A percentile compares a stretch with the other conserved stretches of the same genome.
phyloP scores from a whole-genome alignment of 2,329 filamentous ascomycete species.

The Fusarium palustre region DNA sequence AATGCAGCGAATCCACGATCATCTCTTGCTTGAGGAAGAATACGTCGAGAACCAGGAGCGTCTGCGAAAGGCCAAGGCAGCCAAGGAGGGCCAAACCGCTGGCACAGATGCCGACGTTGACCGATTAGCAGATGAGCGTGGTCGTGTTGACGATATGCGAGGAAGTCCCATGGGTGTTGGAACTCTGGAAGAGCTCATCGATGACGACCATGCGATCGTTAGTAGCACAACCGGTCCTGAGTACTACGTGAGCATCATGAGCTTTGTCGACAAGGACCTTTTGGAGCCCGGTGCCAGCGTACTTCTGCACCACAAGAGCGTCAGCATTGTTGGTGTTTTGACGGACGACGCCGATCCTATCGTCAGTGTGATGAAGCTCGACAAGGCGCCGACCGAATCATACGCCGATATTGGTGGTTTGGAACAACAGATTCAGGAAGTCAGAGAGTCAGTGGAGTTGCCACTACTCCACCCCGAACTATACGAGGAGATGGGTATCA shows the following conservation, averaged over 20 bases:
- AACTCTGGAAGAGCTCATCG: conserved; percentile 97
- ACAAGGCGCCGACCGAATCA: conserved; percentile 97
- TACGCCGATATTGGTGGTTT: conserved; percentile 98
- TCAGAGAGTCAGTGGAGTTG: conserved; percentile 95
- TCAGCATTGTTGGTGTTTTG: conserved; percentile 96
- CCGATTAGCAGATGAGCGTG: conserved; percentile 92
- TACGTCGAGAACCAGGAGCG: conserved; percentile 99
- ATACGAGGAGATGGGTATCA: conserved; percentile 99
- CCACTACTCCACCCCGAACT: conserved; percentile 95
- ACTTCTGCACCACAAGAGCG: conserved; percentile 95
- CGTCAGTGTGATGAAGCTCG: conserved; percentile 98
- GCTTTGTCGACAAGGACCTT: conserved; percentile 98
- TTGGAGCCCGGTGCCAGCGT: conserved; percentile 96
- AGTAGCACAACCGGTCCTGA: conserved; percentile 97
- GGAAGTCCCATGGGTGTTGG: conserved; percentile 99
- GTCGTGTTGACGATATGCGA: conserved; percentile 97
- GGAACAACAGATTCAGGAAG: conserved; percentile 96
- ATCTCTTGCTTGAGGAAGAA: conserved; percentile 95
- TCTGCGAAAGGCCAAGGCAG: conserved; percentile 89
- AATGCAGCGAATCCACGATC: conserved; percentile 99
- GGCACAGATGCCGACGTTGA: conserved; percentile 81
- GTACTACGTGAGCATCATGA: conserved; percentile 99
- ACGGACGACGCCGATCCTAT: conserved; percentile 96
- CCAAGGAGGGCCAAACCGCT: conserved; percentile 73
- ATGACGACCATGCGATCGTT: conserved; percentile 98